These are phyloP conservation scores for Wallacemonas sp. DNA, from an alignment of 208 protist genomes.

Conservation along the genomic window DNA sequence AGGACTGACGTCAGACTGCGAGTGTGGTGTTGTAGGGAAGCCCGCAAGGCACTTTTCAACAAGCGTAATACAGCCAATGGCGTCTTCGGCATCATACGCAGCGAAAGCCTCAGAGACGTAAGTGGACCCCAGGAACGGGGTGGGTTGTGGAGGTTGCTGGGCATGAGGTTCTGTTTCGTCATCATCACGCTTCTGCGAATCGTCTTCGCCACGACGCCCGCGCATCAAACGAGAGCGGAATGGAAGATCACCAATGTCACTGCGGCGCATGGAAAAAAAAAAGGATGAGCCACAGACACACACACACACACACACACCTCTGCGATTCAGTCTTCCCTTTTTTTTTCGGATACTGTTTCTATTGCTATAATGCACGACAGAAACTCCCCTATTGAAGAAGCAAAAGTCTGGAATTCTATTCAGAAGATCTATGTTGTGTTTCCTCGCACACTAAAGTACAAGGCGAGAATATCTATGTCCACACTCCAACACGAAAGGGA, in stretches of 20 bases:
- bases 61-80: background rate
- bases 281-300: background rate
- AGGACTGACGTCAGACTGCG: no score
- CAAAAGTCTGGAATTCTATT: no score
- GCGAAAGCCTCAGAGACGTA: background rate
- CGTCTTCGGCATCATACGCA: background rate
- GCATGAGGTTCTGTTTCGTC: background rate
- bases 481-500: no score
- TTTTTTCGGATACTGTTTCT: background rate
- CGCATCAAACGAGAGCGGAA: slow-evolving; percentile 12
- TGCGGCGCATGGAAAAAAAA: slow-evolving; percentile 3
- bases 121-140: background rate
- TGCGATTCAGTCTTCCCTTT: background rate
- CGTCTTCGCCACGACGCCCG: background rate
- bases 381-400: no score
- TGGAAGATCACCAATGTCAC: background rate
- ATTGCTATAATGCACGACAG: background rate
- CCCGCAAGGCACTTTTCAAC: slow-evolving; percentile 1
- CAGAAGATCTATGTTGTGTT: no score
- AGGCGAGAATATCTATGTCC: no score
- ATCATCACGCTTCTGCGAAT: no score
- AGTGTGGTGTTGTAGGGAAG: background rate
- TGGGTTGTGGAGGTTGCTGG: no score
- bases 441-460: no score
- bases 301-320: no score